phyloP scores from a whole-genome alignment of 78 protist species.

The Speleostelium caveatum region DNA sequence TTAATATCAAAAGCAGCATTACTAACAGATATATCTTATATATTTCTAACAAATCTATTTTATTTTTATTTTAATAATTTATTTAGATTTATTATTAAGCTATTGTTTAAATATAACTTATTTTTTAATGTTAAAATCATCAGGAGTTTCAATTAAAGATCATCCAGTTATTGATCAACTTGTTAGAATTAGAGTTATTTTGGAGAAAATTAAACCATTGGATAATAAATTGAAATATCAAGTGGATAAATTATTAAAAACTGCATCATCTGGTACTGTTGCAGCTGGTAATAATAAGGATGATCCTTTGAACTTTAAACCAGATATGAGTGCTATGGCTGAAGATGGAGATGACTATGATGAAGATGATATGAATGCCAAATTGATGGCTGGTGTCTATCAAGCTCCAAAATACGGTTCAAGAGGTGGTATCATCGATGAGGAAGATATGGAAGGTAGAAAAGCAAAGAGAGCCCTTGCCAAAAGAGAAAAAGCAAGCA shows the following conservation, averaged over 20 bases:
- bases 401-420: conserved; percentile 58
- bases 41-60: neutral
- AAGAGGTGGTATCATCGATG: conserved; percentile 29
- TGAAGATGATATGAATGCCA: neutral
- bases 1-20: neutral
- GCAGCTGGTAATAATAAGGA: neutral
- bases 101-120: conserved; percentile 91
- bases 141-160: conserved; percentile 85
- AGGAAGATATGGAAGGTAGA: neutral
- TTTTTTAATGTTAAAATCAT: conserved; percentile 89
- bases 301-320: conserved; percentile 57
- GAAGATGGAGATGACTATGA: conserved; percentile 19
- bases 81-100: conserved; percentile 83
- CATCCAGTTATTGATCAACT: conserved; percentile 93
- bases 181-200: conserved; percentile 80
- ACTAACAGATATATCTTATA: no score
- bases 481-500: conserved; percentile 3
- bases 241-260: conserved; percentile 77
- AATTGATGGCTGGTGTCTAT: conserved; percentile 23
- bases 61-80: conserved; percentile 76
- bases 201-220: conserved; percentile 88
- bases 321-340: neutral
- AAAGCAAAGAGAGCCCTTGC: neutral
- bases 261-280: conserved; percentile 70
- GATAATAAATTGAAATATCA: conserved; percentile 84